phyloP scores from a whole-genome alignment of 2,329 filamentous ascomycete species.

The Verticillium alfalfae region DNA sequence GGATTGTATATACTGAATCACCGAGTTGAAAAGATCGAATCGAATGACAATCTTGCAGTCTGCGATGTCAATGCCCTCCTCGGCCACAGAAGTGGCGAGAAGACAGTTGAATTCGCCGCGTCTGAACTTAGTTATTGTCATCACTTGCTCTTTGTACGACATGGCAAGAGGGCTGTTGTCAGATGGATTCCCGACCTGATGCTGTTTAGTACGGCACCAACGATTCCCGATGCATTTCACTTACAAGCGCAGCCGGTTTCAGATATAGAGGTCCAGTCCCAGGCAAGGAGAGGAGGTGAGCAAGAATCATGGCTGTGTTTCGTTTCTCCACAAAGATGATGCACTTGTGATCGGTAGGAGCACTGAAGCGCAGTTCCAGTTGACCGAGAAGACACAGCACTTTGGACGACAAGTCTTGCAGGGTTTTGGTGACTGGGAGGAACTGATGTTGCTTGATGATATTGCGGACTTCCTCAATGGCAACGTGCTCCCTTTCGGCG shows the following conservation, averaged over 20 bases:
- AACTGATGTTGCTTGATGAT: slow-evolving; percentile 50
- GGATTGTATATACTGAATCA: slow-evolving; percentile 95
- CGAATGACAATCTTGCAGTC: slow-evolving; percentile 64
- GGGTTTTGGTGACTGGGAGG: slow-evolving; percentile 18
- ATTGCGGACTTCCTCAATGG: slow-evolving; percentile 53
- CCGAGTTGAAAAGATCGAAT: slow-evolving; percentile 82
- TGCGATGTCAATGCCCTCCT: slow-evolving; percentile 64
- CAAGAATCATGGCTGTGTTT: slow-evolving; percentile 69
- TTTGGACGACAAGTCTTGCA: slow-evolving; percentile 62
- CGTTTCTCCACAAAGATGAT: slow-evolving; percentile 84
- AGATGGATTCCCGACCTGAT: slow-evolving; percentile 5
- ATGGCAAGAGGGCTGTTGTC: slow-evolving; percentile 23
- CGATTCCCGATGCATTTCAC: slow-evolving; percentile 7
- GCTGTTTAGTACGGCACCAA: not conserved
- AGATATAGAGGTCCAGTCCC: slow-evolving; percentile 53
- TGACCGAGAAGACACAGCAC: slow-evolving; percentile 57
- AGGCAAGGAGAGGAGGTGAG: slow-evolving; percentile 57
- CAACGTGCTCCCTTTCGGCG: slow-evolving; percentile 41
- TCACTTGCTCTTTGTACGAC: slow-evolving; percentile 68
- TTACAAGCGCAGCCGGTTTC: slow-evolving; percentile 56
- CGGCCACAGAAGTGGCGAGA: slow-evolving; percentile 61
- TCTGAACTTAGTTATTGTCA: slow-evolving; percentile 63
- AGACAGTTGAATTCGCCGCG: slow-evolving; percentile 56
- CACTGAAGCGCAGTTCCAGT: slow-evolving; percentile 58
- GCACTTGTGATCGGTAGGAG: slow-evolving; percentile 56